These are phyloP conservation scores for Cucumis hystrix DNA, from an alignment of 306 rosid species.

Conservation along the genomic window DNA sequence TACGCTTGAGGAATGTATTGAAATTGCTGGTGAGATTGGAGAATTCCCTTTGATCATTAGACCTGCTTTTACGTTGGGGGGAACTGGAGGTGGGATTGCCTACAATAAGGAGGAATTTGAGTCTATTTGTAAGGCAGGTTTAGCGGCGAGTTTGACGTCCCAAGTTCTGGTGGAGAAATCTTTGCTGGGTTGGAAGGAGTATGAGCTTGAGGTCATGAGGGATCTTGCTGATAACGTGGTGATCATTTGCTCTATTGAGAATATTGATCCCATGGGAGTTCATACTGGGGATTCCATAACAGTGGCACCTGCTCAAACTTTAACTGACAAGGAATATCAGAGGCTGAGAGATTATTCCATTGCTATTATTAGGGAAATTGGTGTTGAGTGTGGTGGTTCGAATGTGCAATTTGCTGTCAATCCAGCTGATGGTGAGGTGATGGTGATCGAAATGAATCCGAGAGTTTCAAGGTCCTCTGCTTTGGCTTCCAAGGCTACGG, in stretches of 20 bases:
- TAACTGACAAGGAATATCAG: constrained; percentile 94
- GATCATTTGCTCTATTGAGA: constrained; percentile 92
- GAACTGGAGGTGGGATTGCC: constrained; percentile 94
- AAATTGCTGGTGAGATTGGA: constrained; percentile 47
- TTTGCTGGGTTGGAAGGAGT: constrained; percentile 91
- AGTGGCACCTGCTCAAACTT: constrained; percentile 90
- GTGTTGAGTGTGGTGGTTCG: constrained; percentile 25
- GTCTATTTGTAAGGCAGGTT: constrained; percentile 74
- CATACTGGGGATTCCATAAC: constrained; percentile 96
- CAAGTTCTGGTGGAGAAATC: constrained; percentile 94
- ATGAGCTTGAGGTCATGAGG: constrained; percentile 98
- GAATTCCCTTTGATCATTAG: constrained; percentile 72
- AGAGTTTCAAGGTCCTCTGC: constrained; percentile 96
- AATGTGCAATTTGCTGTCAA: constrained; percentile 95
- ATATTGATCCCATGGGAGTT: constrained; percentile 96
- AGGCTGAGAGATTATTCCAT: constrained; percentile 36
- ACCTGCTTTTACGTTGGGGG: constrained; percentile 82
- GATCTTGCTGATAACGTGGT: constrained; percentile 96
- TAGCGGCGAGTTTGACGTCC: constrained; percentile 68
- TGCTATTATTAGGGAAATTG: constrained; percentile 14
- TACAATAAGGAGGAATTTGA: constrained; percentile 74
- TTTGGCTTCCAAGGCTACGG: constrained; percentile 84
- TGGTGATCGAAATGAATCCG: constrained; percentile 99
- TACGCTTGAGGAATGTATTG: constrained; percentile 42
- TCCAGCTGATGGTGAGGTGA: constrained; percentile 49